Evolutionary conservation across 441 rosid species (phyloP), one percentile per base, ranked within the genome.

Genomic region (Melastoma candidum): DNA sequence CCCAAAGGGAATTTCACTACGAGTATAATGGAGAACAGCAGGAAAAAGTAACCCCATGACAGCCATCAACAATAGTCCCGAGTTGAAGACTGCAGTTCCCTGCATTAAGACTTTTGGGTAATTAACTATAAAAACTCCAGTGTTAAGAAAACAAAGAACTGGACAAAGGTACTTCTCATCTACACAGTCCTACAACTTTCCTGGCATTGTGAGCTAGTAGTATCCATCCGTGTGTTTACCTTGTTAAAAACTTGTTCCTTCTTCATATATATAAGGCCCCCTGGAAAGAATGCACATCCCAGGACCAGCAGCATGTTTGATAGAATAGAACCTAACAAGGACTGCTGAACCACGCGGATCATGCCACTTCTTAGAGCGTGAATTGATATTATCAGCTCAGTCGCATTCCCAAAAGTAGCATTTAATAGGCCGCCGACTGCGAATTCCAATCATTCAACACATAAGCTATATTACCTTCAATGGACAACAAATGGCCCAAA

Each of bases 11-110:
- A 83, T 74, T 66, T 87, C 96, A 12, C 87, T 81, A 46, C 66
- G 90, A 0, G 96, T 90, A 63, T 68, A 87, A 66, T 90, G 88
- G 58, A 90, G 87, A 57, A 83, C 90, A 47, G 96, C 96, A 6
- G 97, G 97, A 59, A 90, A 84, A 25, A 85, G 82, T 36, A 87
- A 57, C 56, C 96, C 90, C 96, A 87, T 90, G 55, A 87, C 96
- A 24, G 97, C 88, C 95, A 90, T 84, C 70, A 90, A 61, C 61
- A 90, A 80, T 78, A 90, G 73, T 46, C 96, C 82, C 10, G 97
- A 90, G 64, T 74, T 81, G 60, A 90, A 82, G 13, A 61, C 71
- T 41, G 88, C 96, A 51, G 69, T 67, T 64, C 76, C 85, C 98
- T 87, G 82, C 56, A 68, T 46, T 60, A n/a, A 61, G 44, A 47